Base-by-base conservation (phyloP, 2,329 filamentous ascomycete species). In the Neonectria ditissima region DNA sequence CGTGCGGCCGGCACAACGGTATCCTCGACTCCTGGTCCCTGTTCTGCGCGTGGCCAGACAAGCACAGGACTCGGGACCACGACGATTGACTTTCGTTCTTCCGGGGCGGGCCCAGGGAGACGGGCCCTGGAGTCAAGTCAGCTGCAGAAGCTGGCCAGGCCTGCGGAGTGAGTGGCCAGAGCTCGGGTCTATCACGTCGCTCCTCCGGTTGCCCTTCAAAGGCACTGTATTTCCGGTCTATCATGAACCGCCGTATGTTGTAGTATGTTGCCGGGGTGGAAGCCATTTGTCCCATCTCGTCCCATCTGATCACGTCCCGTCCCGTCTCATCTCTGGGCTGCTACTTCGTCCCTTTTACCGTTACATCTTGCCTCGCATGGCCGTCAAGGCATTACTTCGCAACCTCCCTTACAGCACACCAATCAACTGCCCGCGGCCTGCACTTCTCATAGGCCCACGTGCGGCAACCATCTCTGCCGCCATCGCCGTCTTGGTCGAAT, bases 21-120 rank as follows among this genome's bases (percentile, higher is more conserved):
- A 59, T 64, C 55, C 57, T 65, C 50, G 59, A 68, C 62, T 55
- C 60, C 67, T 69, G 55, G 68, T 62, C 70, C 70, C 62, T 71
- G 70, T 57, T 59, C 57, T 62, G 52, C 62, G 65, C 69, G 70
- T 70, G 69, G 69, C 64, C 44, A 59, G 60, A 43, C 59, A 50
- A 34, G 47, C 47, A 22, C 45, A 53, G 59, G 8, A 41, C 26
- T 34, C 62, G 59, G 59, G 13, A 41, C 26, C 63, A 63, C 66
- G 51, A 53, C 45, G 59, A 54, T 60, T 63, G 59, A 55, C 34
- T 51, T 59, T 54, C 26, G 16, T 30, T 59, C 61, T 50, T 53
- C 57, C 66, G 62, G 34, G 34, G 34, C 5, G 48, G 60, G 61
- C 61, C 69, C 67, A 55, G 68, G 60, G 55, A 59, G 45, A 69